Evolutionary conservation across 805 yeast genomes (phyloP), one percentile per base, ranked within the genome.

Genomic region (Pichia californica): DNA sequence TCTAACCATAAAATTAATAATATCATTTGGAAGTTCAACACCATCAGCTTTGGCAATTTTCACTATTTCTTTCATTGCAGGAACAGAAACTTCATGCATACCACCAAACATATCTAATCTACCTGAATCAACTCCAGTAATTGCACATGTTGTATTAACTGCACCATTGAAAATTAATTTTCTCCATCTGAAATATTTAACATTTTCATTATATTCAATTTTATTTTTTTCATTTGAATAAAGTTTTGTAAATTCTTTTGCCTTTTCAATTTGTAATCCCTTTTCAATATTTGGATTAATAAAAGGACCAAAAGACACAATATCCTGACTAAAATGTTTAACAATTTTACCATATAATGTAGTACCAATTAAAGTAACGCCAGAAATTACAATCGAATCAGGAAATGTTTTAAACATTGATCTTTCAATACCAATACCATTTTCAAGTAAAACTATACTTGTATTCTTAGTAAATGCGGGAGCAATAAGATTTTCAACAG

Each of bases 21-120:
- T 58, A 15, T 63, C 73, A 19, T 61, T 69, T 1, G 77, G 77
- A 26, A 83, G 54, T 3, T 65, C 68, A 28, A 74, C 70, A 0
- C 86, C 86, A 46, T 81, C 89, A 9, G 85, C 76, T 39, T 72
- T 74, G 10, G 94, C 94, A 46, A 83, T 72, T 3, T 69, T 70
- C 16, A 73, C 58, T 16, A 85, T 69, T 59, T 85, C 94, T 30
- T 66, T 61, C 88, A 83, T 83, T 1, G 86, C 83, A 6, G 86
- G 87, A 33, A 63, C 49, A 6, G 71, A 56, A 16, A 77, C 52
- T 0, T 62, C 34, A 11, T 70, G 65, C 20, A 66, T 54, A 8
- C 71, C 67, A 11, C 77, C 79, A 27, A 71, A 55, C 23, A 67
- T 55, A 44, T 62, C 69, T 26, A 77, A 54, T 38, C 83, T 67